Conservation (phyloP, 441 rosid genomes). For the Bruguiera hainesii region DNA sequence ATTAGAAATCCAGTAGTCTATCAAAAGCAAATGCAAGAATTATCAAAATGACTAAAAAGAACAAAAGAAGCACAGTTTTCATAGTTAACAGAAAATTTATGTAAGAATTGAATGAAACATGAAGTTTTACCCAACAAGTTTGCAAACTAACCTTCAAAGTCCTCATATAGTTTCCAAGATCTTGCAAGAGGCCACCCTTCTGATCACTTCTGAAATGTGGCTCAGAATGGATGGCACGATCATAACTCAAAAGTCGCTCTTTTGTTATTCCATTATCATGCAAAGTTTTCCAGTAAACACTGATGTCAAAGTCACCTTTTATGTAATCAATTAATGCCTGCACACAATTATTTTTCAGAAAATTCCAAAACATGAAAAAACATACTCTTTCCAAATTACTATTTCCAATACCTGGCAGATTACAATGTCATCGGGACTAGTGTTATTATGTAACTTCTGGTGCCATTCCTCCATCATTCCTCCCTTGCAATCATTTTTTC, state of each 20-base stretch:
- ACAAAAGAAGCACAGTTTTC: neutral
- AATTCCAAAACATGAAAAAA: slow-evolving; percentile 12
- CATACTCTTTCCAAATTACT: slow-evolving; percentile 14
- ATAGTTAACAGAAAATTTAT: neutral
- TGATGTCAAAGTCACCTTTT: slow-evolving; percentile 71
- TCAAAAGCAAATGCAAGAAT: slow-evolving; percentile 7
- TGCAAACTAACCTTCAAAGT: slow-evolving; percentile 75
- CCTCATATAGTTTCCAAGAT: slow-evolving; percentile 94
- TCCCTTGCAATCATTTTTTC: slow-evolving; percentile 97
- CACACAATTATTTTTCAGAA: slow-evolving; percentile 25
- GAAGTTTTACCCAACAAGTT: slow-evolving; percentile 12
- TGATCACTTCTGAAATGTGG: slow-evolving; percentile 81
- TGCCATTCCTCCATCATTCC: slow-evolving; percentile 99
- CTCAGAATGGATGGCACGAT: slow-evolving; percentile 89
- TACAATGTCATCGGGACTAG: slow-evolving; percentile 98
- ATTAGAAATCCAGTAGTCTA: slow-evolving; percentile 3
- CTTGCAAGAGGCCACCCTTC: slow-evolving; percentile 84
- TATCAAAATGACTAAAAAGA: slow-evolving; percentile 6
- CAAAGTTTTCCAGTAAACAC: slow-evolving; percentile 96
- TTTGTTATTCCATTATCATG: slow-evolving; percentile 91
- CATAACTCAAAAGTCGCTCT: slow-evolving; percentile 93
- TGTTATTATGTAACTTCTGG: slow-evolving; percentile 98
- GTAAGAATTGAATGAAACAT: neutral
- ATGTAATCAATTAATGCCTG: slow-evolving; percentile 91
- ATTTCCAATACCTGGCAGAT: slow-evolving; percentile 82